Conservation (phyloP, 225 moss, liverwort and hornwort species). For the Pseudisothecium myosuroides region DNA sequence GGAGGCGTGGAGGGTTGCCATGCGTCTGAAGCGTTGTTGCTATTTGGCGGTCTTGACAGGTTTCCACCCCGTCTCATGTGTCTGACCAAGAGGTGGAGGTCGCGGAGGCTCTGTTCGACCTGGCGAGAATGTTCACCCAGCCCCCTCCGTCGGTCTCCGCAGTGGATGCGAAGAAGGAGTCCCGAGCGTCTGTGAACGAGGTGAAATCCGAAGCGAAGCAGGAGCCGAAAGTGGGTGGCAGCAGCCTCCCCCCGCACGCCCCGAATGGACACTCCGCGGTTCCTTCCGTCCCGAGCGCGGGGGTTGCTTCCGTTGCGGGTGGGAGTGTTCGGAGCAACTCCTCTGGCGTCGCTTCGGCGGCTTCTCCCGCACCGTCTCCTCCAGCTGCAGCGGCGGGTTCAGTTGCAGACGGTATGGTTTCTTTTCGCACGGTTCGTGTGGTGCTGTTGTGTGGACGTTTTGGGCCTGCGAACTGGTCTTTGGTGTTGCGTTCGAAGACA, state of each 20-base stretch:
- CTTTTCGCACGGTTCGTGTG: background rate
- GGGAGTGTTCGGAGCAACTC: background rate
- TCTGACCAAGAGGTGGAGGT: slow-evolving; percentile 87
- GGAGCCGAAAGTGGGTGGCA: background rate
- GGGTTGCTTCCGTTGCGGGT: background rate
- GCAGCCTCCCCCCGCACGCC: background rate
- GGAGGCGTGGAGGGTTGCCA: no score
- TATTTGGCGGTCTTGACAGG: slow-evolving; percentile 3
- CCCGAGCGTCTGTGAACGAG: background rate
- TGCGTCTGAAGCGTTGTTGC: background rate
- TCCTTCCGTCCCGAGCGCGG: background rate
- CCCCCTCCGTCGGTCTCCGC: background rate
- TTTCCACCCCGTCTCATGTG: slow-evolving; percentile 20
- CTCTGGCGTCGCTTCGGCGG: slow-evolving; percentile 1
- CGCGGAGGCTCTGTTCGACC: slow-evolving; percentile 76
- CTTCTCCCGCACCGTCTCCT: slow-evolving; percentile 29
- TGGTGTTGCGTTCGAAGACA: background rate
- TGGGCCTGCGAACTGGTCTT: background rate
- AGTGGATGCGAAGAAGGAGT: background rate
- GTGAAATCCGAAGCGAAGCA: slow-evolving; percentile 22
- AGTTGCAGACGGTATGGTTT: slow-evolving; percentile 40
- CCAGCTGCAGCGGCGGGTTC: slow-evolving; percentile 10
- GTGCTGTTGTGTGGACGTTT: background rate
- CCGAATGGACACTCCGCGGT: background rate
- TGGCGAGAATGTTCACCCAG: slow-evolving; percentile 56